These are phyloP conservation scores for Pterula multifida DNA, from an alignment of 1,284 basidiomycete genomes.

Conservation along the genomic window DNA sequence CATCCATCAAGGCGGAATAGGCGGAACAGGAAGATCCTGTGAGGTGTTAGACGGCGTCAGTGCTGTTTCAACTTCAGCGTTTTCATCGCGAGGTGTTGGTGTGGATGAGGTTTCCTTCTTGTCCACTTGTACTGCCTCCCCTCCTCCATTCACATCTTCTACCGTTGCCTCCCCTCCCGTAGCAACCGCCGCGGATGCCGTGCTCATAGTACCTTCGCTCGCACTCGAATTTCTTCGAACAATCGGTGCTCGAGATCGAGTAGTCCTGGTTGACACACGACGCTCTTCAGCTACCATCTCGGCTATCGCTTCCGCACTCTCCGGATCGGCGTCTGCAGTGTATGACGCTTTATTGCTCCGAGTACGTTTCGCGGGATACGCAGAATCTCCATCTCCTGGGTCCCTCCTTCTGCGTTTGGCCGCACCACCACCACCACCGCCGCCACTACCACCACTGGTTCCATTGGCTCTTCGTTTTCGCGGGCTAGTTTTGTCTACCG, in stretches of 20 bases:
- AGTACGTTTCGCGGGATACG: constrained; percentile 59
- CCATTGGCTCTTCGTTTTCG: constrained; percentile 23
- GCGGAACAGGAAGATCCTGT: neutral
- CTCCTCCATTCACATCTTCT: neutral
- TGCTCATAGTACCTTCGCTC: neutral
- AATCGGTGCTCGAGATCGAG: neutral
- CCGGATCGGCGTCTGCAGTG: constrained; percentile 12
- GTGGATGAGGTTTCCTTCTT: neutral
- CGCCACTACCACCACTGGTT: constrained; percentile 22
- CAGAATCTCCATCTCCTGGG: constrained; percentile 47
- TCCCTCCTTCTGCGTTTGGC: constrained; percentile 48
- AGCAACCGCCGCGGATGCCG: neutral
- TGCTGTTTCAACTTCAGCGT: neutral
- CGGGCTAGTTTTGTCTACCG: constrained; percentile 26
- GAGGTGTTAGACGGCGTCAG: neutral
- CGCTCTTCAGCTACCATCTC: neutral
- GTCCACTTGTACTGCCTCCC: neutral
- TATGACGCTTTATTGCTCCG: constrained; percentile 32
- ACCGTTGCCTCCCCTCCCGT: neutral
- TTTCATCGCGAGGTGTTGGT: neutral
- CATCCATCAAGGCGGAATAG: too few species aligned
- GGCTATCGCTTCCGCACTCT: constrained; percentile 10
- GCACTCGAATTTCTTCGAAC: neutral
- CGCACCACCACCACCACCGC: constrained; percentile 24
- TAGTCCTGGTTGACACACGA: neutral